Conservation (phyloP, 176 grass and related monocot genomes). For the Miscanthus lutarioriparius region DNA sequence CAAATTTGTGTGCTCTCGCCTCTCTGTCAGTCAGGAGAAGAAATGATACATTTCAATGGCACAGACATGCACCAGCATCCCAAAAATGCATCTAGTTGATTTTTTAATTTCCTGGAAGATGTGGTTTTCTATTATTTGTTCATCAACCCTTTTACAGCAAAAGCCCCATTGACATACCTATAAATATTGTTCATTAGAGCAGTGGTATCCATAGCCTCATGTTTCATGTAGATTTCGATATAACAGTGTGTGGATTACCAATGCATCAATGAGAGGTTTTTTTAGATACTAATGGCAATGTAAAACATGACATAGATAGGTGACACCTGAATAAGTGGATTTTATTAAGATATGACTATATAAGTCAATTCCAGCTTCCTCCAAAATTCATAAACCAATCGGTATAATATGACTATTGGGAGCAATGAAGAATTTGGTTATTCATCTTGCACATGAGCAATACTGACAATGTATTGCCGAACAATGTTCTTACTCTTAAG, state of each 20-base stretch:
- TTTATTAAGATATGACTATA: conserved; percentile 3
- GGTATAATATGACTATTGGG: not conserved
- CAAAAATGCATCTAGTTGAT: not conserved
- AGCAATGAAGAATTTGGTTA: not conserved
- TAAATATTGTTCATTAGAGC: not conserved
- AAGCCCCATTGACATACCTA: not conserved
- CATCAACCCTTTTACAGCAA: not conserved
- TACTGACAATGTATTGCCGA: not conserved
- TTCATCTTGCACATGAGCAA: not conserved
- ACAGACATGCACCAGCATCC: not conserved
- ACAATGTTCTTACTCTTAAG: not conserved
- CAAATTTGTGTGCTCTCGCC: not conserved
- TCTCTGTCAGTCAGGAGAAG: not conserved
- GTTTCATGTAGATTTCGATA: not conserved
- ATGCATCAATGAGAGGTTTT: not conserved
- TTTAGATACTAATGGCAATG: not conserved
- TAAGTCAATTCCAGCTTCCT: not conserved
- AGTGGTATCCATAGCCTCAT: not conserved
- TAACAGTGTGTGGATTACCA: not conserved
- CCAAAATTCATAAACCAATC: not conserved
- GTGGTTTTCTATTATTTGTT: not conserved
- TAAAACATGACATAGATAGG: not conserved
- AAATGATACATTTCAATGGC: not conserved
- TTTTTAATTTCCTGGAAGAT: not conserved
- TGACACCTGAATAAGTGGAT: conserved; percentile 2